Evolutionary conservation across 176 grass and related monocot genomes (phyloP), one percentile per base, ranked within the genome.

Genomic region (Oryza longistaminata): DNA sequence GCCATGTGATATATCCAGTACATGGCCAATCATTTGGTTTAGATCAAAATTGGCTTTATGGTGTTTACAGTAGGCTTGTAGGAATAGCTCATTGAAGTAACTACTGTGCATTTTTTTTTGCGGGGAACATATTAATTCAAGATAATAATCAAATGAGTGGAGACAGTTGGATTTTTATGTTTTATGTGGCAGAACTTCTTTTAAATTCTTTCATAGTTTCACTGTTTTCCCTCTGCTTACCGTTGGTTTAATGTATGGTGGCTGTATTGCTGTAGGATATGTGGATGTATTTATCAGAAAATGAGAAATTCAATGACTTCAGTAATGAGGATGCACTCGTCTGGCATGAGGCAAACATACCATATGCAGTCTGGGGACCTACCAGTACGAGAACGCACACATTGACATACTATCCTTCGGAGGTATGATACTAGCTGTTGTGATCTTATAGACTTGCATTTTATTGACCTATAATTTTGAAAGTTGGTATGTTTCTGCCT

Each of bases 331-430:
- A 96, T 12, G 86, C 97, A 79, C 93, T 99, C 70, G 77, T 96
- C 85, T 99, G 97, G 97, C 97, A 99, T 77, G 97, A 99, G 74
- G 33, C 92, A n/a, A 99, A 92, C 79, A 86, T 99, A 89, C 97
- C 97, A n/a, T 99, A 96, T 92, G 97, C 91, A 67, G 86, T 96
- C 45, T 99, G 97, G 97, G 69, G 73, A 6, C 93, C 86, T 43
- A 71, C 80, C 58, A 92, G 97, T 87, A 92, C 84, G 25, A 92
- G 97, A 80, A 93, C 90, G 31, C 75, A 21, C 58, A 84, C 90
- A 11, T 61, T 94, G 76, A 92, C 91, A 73, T 99, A 96, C 86
- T 87, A 94, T 73, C 97, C 97, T 72, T 96, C 93, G 13, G 92
- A 99, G 88, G 97, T 99, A 88, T 73, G 52, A 69, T 85, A 64